Evolutionary conservation across 768 basidiomycete species (phyloP), one percentile per base, ranked within the genome.

Genomic region (Strobilomyces echinocephalus): DNA sequence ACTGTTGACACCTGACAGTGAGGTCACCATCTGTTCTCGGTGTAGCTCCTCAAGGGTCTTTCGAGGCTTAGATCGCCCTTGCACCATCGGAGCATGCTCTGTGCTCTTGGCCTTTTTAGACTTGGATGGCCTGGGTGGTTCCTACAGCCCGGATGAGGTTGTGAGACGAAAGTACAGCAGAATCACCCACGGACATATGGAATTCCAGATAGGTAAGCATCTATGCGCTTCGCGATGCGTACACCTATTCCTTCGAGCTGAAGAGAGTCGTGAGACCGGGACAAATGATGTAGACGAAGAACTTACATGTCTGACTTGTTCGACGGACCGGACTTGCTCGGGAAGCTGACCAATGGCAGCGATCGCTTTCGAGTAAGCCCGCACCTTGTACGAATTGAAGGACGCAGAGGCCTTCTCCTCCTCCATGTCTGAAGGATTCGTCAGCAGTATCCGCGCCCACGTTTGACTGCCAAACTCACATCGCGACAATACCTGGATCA

Each of bases 331-430:
- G 49, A 82, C 72, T 46, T 77, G 76, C 52, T 72, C 63, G 16
- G 76, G 64, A 3, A 80, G 58, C 36, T 67, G 58, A 28, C 66
- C 57, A 41, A 83, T 71, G 30, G 66, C 68, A 8, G 64, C 67
- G 49, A 83, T 79, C 4, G 81, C 81, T 52, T 66, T 73, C 41
- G 68, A 66, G 57, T 78, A 82, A 20, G 81, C 78, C 49, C 73
- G 72, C 16, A 82, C 65, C 69, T 79, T 82, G 70, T 72, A 81
- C 5, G 55, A 54, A 54, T 81, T 82, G n/a, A 68, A 52, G 20
- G 60, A 52, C 4, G 60, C 34, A 12, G 69, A 69, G 8, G 58
- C 44, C n/a, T 72, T 68, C 56, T 81, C 81, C 16, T 74, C 72
- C 43, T 74, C 63, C 63, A 74, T 72, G 62, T 75, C 81, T 60